Evolutionary conservation across 495 filamentous ascomycete species (phyloP).

Genomic region (Chlorociboria aeruginascens): DNA sequence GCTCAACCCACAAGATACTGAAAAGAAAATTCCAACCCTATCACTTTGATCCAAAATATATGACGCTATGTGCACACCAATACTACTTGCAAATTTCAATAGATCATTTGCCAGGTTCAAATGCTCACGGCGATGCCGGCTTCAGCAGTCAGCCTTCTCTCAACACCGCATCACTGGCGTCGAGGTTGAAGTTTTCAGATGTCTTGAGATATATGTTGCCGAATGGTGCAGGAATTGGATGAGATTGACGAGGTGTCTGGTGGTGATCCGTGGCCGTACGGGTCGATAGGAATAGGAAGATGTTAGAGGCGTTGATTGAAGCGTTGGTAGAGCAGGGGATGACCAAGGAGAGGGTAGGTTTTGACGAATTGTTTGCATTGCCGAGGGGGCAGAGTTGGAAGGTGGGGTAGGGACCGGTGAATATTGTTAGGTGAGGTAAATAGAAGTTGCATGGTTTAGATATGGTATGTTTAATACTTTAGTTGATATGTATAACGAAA

Average conservation of each 20-base stretch:
- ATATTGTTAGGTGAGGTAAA: too few relatives aligned
- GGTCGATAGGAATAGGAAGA: conserved; percentile 24
- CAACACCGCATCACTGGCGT: too few relatives aligned
- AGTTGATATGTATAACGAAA: not conserved
- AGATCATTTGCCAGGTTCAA: too few relatives aligned
- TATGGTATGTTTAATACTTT: too few relatives aligned
- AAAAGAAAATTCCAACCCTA: too few relatives aligned
- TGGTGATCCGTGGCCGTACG: conserved; percentile 25
- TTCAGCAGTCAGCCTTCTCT: too few relatives aligned
- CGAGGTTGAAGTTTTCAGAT: conserved; percentile 16
- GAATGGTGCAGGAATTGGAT: conserved; percentile 22
- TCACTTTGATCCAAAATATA: too few relatives aligned
- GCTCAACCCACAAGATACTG: too few relatives aligned
- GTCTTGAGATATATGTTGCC: conserved; percentile 28
- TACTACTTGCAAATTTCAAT: too few relatives aligned
- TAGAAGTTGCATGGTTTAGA: too few relatives aligned
- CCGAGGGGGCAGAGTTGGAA: conserved; percentile 7
- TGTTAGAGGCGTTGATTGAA: conserved; percentile 23
- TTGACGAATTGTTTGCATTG: conserved; percentile 25
- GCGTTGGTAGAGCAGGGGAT: conserved; percentile 23
- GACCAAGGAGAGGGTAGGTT: conserved; percentile 15
- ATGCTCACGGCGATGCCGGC: too few relatives aligned
- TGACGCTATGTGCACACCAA: too few relatives aligned
- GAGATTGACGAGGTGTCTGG: conserved; percentile 27
- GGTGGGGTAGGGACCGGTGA: not conserved